Percentiles rank a stretch among this genome's conserved stretches.
phyloP scores from a whole-genome alignment of 1,284 basidiomycete species.

The Schizophyllum amplum region DNA sequence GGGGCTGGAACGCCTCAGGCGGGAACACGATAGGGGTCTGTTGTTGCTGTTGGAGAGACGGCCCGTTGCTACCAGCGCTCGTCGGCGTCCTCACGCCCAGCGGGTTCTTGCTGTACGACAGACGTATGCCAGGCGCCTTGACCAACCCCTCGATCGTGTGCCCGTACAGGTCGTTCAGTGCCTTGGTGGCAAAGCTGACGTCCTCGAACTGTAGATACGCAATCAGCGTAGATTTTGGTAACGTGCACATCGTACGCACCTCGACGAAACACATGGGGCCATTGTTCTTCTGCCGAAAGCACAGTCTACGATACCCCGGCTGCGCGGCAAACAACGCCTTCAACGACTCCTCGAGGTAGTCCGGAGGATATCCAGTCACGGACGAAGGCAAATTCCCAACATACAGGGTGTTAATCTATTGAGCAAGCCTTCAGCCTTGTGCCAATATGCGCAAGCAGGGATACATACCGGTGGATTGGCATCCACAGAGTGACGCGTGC shows the following conservation, averaged over 20 bases:
- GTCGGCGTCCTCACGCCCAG: conserved; percentile 78
- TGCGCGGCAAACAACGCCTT: conserved; percentile 74
- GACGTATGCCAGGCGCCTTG: conserved; percentile 89
- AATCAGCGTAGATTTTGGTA: conserved; percentile 7
- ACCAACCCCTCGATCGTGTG: conserved; percentile 84
- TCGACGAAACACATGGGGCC: conserved; percentile 98
- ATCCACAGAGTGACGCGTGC: conserved; percentile 34
- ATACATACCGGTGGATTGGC: background rate
- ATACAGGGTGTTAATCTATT: conserved; percentile 92
- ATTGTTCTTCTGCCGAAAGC: conserved; percentile 91
- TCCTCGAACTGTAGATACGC: conserved; percentile 71
- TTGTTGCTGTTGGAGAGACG: conserved; percentile 35
- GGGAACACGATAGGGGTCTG: background rate
- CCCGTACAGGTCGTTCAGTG: conserved; percentile 88
- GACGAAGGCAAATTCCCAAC: conserved; percentile 88
- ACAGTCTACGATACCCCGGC: conserved; percentile 85
- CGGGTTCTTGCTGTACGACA: conserved; percentile 96
- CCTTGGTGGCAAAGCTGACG: conserved; percentile 75
- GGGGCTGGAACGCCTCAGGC: background rate
- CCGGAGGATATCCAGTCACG: conserved; percentile 58
- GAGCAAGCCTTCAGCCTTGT: conserved; percentile 80
- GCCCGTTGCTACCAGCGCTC: conserved; percentile 38
- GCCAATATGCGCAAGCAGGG: background rate
- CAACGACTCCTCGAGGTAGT: conserved; percentile 80
- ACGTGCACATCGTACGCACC: conserved; percentile 33